Evolutionary conservation across 164 flowering plant species (phyloP), one percentile per base, ranked within the genome.

Genomic region (Taxillus chinensis): DNA sequence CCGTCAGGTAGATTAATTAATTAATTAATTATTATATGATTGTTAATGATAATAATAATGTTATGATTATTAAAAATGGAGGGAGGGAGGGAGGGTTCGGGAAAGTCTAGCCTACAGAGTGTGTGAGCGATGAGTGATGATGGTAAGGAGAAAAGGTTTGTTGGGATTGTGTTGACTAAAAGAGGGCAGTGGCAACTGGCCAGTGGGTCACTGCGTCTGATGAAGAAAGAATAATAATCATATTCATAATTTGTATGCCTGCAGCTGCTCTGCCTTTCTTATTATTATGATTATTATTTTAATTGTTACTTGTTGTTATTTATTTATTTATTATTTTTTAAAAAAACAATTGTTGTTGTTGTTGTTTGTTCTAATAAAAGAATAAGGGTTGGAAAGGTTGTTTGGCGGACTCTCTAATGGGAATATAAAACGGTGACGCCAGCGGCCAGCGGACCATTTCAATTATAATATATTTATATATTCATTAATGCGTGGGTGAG

Each of bases 101-200:
- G 27, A 27, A 27, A 27, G 27, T 27, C 27, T 27, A 27, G 27
- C 27, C 27, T 43, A 9, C 8, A 53, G 15, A 43, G 15, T 15
- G 43, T 37, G 11, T 11, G 54, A 41, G 15, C 51, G 46, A 51
- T n/a, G 10, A 66, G 56, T 8, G 49, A 48, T 48, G 41, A 56
- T 45, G 62, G 27, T 27, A 27, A 65, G 67, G 63, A 62, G 50
- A 16, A 41, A 67, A 65, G 60, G 75, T 54, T 78, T 73, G 93
- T 87, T 83, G 77, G 82, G 89, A 84, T 83, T 69, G 76, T 56
- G 80, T 84, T 87, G 93, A 84, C 93, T 74, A 0, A 74, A 60
- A 67, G 57, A 70, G 65, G 67, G 27, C 27, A 27, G 27, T 27
- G 27, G 27, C 27, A 27, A 27, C 27, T 27, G 27, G 27, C 27